Percentiles rank a stretch among this genome's conserved stretches.
phyloP scores from a whole-genome alignment of 768 basidiomycete genomes.

The Coprinopsis strossmayeri region DNA sequence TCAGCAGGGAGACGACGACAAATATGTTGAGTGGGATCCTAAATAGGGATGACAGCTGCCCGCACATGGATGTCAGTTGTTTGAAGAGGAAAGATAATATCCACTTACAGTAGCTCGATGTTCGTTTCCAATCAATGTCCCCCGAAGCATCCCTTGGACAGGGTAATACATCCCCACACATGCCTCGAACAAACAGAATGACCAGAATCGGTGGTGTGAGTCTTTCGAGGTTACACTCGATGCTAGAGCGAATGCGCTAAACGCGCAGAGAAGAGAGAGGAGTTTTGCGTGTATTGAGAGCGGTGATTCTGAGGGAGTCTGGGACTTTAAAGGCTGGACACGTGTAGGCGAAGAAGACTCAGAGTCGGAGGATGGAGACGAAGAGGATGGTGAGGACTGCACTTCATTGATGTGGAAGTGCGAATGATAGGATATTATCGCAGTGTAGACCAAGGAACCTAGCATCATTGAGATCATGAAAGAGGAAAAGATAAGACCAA shows the following conservation, averaged over 20 bases:
- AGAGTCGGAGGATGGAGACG: too few species aligned
- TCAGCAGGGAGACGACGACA: conserved; percentile 62
- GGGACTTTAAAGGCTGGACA: too few species aligned
- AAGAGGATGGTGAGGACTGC: too few species aligned
- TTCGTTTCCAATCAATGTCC: conserved; percentile 60
- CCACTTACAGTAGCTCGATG: conserved; percentile 62
- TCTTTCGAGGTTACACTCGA: conserved; percentile 35
- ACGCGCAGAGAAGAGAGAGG: conserved; percentile 55
- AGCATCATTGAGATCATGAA: conserved; percentile 85
- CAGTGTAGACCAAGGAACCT: conserved; percentile 64
- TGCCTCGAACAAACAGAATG: conserved; percentile 69
- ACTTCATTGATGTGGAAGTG: conserved; percentile 11
- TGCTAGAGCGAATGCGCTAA: conserved; percentile 50
- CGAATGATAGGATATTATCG: conserved; percentile 27
- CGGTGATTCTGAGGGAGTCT: conserved; percentile 26
- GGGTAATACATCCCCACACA: conserved; percentile 81
- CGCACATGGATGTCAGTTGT: not conserved
- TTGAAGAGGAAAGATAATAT: not conserved
- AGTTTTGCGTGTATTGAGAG: conserved; percentile 62
- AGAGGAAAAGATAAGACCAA: conserved; percentile 74
- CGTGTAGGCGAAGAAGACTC: too few species aligned
- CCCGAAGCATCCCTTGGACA: conserved; percentile 68
- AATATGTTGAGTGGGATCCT: conserved; percentile 72
- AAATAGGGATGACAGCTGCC: conserved; percentile 61
- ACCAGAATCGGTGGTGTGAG: conserved; percentile 56